Base-by-base conservation (phyloP, 495 filamentous ascomycete species). In the Talaromyces nanjingensis region DNA sequence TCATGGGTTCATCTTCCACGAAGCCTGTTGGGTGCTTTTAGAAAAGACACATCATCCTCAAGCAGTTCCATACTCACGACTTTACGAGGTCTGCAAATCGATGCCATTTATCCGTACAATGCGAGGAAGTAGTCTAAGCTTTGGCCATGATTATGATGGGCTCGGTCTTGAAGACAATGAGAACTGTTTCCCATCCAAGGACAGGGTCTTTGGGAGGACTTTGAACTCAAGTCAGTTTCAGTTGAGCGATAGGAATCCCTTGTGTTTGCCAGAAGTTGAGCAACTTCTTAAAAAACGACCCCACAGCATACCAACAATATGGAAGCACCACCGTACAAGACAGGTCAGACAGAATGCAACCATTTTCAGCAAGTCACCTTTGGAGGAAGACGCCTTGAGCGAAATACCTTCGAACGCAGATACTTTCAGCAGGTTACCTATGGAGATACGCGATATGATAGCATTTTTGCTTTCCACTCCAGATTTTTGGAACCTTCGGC, bases 1-100 rank as follows among this genome's bases (percentile, higher is more conserved):
- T 11, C 33, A 62, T 49, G 59, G 59, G 22, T 62, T 62, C 16
- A 20, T 61, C 14, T 61, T 61, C 34, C 59, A 49, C 42, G 59
- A 22, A 9, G 59, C 59, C 18, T 61, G 59, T 52, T 61, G 59
- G 59, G 0, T 20, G 42, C 5, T 61, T 1, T 2, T 61, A 9
- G 34, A 45, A n/a, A 61, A 42, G 18, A 8, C 5, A 24, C 18
- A 52, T 18, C 20, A 61, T 24, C 34, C 59, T 61, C 22, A 45
- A 52, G 7, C 20, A 45, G 4, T 61, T 61, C 59, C 59, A 11
- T 45, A n/a, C 22, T 52, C 33, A 1, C 37, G 59, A 31, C 59
- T 39, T 6, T 42, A 45, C n/a, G 34, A 45, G 14, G 25, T 61
- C 24, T 61, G 59, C 59, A 52, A 61, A 25, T 61, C 59, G 59